phyloP scores from a whole-genome alignment of 2,329 filamentous ascomycete species.

The Stemphylium vesicarium region DNA sequence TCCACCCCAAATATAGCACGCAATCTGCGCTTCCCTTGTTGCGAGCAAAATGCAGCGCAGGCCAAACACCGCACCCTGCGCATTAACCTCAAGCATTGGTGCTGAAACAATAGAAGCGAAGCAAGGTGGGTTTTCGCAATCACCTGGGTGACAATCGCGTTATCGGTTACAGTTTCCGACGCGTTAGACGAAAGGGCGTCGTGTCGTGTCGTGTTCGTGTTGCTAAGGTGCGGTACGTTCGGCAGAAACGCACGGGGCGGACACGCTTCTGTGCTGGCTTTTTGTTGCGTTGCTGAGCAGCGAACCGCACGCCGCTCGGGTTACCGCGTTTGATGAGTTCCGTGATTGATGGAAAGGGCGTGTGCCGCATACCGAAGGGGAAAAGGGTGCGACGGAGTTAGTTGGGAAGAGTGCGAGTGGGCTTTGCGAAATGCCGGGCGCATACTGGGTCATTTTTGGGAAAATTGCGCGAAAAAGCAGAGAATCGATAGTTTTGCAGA shows the following conservation, averaged over 20 bases:
- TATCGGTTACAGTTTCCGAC: neutral
- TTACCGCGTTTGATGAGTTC: constrained; percentile 1
- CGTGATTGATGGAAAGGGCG: neutral
- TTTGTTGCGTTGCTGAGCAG: neutral
- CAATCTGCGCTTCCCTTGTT: too few species aligned
- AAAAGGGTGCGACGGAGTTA: too few species aligned
- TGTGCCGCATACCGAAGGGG: neutral
- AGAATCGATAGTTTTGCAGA: neutral
- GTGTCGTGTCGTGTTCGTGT: constrained; percentile 14
- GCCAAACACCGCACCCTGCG: neutral
- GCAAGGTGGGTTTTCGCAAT: neutral
- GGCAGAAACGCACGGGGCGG: constrained; percentile 6
- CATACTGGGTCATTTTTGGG: too few species aligned
- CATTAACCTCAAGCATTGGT: neutral
- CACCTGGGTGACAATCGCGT: neutral
- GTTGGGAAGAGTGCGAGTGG: too few species aligned
- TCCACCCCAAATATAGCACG: too few species aligned
- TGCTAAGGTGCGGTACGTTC: constrained; percentile 8
- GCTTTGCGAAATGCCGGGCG: too few species aligned
- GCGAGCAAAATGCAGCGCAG: neutral
- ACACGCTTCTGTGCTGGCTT: neutral
- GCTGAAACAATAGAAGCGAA: neutral
- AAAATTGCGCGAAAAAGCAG: neutral
- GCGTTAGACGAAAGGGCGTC: neutral
- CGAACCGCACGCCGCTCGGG: neutral